These are phyloP conservation scores for Aureobasidium musti DNA, from an alignment of 2,329 filamentous ascomycete species.

Conservation along the genomic window DNA sequence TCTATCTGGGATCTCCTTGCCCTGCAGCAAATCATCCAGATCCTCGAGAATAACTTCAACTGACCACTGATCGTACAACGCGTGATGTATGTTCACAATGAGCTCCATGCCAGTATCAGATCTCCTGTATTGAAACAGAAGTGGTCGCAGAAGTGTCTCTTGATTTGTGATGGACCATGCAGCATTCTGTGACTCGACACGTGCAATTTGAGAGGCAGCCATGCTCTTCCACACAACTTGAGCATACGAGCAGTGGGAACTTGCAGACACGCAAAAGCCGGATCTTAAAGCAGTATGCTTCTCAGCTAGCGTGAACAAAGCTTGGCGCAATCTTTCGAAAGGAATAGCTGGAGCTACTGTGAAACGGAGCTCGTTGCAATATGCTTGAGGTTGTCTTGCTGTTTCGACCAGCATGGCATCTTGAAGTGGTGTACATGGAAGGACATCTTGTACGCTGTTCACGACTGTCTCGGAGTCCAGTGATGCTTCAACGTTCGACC, in stretches of 20 bases:
- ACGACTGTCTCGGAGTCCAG: background rate
- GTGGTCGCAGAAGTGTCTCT: constrained; percentile 56
- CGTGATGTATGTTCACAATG: constrained; percentile 71
- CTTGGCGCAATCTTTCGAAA: constrained; percentile 36
- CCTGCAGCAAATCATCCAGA: constrained; percentile 56
- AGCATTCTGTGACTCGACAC: constrained; percentile 30
- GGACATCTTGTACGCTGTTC: constrained; percentile 44
- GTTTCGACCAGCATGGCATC: constrained; percentile 80
- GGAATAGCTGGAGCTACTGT: constrained; percentile 47
- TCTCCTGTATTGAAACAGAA: constrained; percentile 60
- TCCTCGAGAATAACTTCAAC: constrained; percentile 71
- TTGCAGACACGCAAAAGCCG: constrained; percentile 63
- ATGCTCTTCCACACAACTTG: constrained; percentile 66
- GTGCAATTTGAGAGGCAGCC: constrained; percentile 37
- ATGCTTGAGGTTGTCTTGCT: constrained; percentile 58
- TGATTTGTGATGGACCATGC: constrained; percentile 38
- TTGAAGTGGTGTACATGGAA: constrained; percentile 72
- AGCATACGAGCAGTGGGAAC: constrained; percentile 53
- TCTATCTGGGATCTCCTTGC: constrained; percentile 42
- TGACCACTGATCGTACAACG: constrained; percentile 92
- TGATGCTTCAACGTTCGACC: background rate
- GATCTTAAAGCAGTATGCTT: constrained; percentile 70
- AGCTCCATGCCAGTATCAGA: constrained; percentile 37
- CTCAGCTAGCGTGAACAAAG: constrained; percentile 54
- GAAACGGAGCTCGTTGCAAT: constrained; percentile 77